Percentiles rank a stretch among this genome's conserved stretches.
These are phyloP conservation scores for Ophiostoma perfectum DNA, from an alignment of 2,329 filamentous ascomycete species.

Conservation along the genomic window DNA sequence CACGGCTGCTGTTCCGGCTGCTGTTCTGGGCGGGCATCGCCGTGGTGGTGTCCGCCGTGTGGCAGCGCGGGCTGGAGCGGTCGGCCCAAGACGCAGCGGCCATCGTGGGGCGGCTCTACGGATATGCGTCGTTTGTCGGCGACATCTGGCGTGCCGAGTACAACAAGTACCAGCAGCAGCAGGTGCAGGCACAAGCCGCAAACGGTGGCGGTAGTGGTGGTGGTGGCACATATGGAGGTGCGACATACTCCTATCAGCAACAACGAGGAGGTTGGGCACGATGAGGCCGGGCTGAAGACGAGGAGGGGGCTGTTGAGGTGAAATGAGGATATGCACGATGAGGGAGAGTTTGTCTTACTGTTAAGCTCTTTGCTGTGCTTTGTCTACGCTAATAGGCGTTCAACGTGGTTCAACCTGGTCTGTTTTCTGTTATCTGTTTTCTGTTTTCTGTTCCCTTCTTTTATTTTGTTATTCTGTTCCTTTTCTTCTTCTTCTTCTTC, in stretches of 20 bases:
- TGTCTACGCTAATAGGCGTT: background rate
- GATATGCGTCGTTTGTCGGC: slow-evolving; percentile 45
- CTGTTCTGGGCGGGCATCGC: slow-evolving; percentile 59
- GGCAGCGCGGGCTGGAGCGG: slow-evolving; percentile 60
- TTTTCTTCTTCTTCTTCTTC: background rate
- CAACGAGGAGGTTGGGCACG: slow-evolving; percentile 9
- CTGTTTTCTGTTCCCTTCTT: background rate
- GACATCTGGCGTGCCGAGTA: slow-evolving; percentile 56
- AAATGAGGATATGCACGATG: background rate
- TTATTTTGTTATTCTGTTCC: background rate
- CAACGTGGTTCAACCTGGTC: no score
- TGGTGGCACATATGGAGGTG: background rate
- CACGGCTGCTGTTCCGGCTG: slow-evolving; percentile 58
- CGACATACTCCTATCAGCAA: slow-evolving; percentile 5
- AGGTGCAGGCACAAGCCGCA: slow-evolving; percentile 31
- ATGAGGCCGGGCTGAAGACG: background rate
- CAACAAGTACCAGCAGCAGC: slow-evolving; percentile 49
- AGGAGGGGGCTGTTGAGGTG: background rate
- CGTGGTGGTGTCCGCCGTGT: slow-evolving; percentile 51
- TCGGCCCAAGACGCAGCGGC: slow-evolving; percentile 54
- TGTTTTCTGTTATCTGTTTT: background rate
- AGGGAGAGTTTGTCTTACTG: background rate
- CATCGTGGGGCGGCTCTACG: slow-evolving; percentile 40
- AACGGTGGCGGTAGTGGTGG: slow-evolving; percentile 13
- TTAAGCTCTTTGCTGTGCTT: background rate